phyloP scores from a whole-genome alignment of 257 asterid species.

The Jaltomata sinuosa region DNA sequence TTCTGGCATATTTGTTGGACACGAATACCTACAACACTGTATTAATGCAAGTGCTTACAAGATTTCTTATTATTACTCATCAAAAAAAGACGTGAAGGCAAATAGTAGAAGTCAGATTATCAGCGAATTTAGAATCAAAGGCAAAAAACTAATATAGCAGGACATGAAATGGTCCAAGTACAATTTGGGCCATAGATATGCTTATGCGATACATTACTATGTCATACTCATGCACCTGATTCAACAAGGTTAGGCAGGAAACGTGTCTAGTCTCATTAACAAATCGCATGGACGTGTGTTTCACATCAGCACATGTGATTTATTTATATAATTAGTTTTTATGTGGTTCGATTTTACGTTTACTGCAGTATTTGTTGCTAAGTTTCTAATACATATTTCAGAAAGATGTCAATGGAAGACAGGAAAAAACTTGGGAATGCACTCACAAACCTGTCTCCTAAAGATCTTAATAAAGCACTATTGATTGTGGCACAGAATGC shows the following conservation, averaged over 20 bases:
- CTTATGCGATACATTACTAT: background rate
- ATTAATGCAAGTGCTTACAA: background rate
- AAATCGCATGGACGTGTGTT: background rate
- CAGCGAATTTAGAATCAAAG: background rate
- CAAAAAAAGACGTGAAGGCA: background rate
- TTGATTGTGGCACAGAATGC: conserved; percentile 54
- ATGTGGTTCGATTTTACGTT: background rate
- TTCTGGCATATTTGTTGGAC: too few species aligned
- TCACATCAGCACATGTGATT: too few species aligned
- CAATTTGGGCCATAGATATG: background rate
- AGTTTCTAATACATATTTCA: conserved; percentile 11
- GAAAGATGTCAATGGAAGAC: conserved; percentile 79
- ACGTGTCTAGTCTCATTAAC: background rate
- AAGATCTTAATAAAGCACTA: conserved; percentile 67
- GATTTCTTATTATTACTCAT: background rate
- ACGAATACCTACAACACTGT: too few species aligned
- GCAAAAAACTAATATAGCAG: background rate
- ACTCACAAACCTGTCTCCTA: conserved; percentile 50
- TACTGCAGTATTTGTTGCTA: background rate
- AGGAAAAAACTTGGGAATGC: conserved; percentile 72
- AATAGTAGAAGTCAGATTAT: background rate
- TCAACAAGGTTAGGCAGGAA: background rate
- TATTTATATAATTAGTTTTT: background rate
- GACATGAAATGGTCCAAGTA: background rate
- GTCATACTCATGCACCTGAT: background rate